Percentiles rank a stretch among this genome's conserved stretches.
Conservation (phyloP, 495 filamentous ascomycete genomes). For the Aspergillus ostianus region DNA sequence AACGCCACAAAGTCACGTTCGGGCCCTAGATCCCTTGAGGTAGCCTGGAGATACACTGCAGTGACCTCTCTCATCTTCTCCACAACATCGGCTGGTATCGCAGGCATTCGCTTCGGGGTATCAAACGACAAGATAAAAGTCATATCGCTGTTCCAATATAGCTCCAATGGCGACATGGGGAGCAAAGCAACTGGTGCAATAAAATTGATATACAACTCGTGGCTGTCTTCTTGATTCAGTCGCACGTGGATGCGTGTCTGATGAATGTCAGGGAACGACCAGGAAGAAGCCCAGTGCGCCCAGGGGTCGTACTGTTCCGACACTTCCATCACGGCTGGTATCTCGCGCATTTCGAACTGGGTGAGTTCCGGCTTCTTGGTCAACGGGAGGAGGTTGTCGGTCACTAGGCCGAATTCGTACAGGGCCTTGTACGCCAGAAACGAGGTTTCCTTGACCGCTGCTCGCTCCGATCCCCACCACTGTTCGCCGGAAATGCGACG, state of each 20-base stretch:
- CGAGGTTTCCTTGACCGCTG: slow-evolving; percentile 77
- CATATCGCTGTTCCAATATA: slow-evolving; percentile 50
- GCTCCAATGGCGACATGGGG: slow-evolving; percentile 36
- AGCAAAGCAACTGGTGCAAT: slow-evolving; percentile 46
- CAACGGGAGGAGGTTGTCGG: slow-evolving; percentile 74
- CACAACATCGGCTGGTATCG: slow-evolving; percentile 9
- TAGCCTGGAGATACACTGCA: slow-evolving; percentile 50
- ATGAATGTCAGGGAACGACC: slow-evolving; percentile 40
- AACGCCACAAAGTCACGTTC: slow-evolving; percentile 44
- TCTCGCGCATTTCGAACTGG: slow-evolving; percentile 4
- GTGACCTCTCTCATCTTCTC: slow-evolving; percentile 41
- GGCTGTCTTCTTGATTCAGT: slow-evolving; percentile 25
- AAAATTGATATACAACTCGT: slow-evolving; percentile 40
- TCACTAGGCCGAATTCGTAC: slow-evolving; percentile 67
- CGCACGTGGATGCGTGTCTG: slow-evolving; percentile 30
- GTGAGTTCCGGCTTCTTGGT: slow-evolving; percentile 26
- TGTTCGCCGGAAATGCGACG: slow-evolving; percentile 51
- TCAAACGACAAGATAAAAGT: slow-evolving; percentile 40
- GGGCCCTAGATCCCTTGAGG: slow-evolving; percentile 30
- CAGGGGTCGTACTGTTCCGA: slow-evolving; percentile 63
- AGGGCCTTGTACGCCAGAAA: slow-evolving; percentile 77
- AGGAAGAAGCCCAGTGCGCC: slow-evolving; percentile 56
- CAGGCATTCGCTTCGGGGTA: slow-evolving; percentile 18
- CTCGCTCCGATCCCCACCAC: slow-evolving; percentile 69
- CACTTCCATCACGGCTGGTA: slow-evolving; percentile 45